Conservation (phyloP, 2,329 filamentous ascomycete genomes). For the Cryphonectria parasitica region DNA sequence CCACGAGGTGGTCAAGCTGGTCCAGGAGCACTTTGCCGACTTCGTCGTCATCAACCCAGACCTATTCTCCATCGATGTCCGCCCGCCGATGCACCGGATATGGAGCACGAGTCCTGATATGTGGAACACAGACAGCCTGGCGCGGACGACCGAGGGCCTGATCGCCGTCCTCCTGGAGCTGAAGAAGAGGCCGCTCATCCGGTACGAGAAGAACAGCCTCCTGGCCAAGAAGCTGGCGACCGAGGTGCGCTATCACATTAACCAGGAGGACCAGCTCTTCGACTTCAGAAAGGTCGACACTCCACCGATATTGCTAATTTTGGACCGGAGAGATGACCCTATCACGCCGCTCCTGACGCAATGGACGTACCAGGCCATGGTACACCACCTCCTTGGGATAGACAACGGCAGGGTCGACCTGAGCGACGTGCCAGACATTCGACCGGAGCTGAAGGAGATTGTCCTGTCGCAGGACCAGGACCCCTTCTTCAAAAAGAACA, state of each 20-base stretch:
- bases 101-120: constrained; percentile 82
- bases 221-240: constrained; percentile 91
- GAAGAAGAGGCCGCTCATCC: constrained; percentile 95
- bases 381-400: constrained; percentile 93
- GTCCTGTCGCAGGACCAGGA: constrained; percentile 96
- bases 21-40: constrained; percentile 97
- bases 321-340: constrained; percentile 92
- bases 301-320: constrained; percentile 84
- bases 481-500: constrained; percentile 98
- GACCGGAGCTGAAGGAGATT: constrained; percentile 89
- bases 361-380: constrained; percentile 99
- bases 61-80: constrained; percentile 79
- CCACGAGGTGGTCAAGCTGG: constrained; percentile 90
- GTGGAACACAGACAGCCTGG: constrained; percentile 89
- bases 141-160: constrained; percentile 84
- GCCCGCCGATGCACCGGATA: constrained; percentile 72
- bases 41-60: constrained; percentile 96
- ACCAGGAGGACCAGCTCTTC: constrained; percentile 94
- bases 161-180: constrained; percentile 82
- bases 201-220: constrained; percentile 89
- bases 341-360: constrained; percentile 93
- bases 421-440: constrained; percentile 78
- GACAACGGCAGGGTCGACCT: constrained; percentile 93
- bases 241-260: constrained; percentile 89
- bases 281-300: constrained; percentile 96